Evolutionary conservation across 306 rosid genomes (phyloP), one percentile per base, ranked within the genome.

Genomic region (Senna siamea): DNA sequence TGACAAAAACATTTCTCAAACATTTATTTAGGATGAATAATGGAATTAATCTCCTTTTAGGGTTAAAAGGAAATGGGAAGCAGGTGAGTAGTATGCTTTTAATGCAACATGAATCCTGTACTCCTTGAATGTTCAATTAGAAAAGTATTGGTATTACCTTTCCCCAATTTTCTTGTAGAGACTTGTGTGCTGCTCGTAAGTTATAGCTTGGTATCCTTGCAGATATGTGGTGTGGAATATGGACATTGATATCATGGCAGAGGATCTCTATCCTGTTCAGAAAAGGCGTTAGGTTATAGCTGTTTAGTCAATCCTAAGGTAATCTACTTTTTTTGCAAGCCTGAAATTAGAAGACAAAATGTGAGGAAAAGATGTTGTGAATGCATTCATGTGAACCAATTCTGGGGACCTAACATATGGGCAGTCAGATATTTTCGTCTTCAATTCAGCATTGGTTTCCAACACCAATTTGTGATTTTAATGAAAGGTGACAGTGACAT

Each of bases 141-240:
- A 70, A 57, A 65, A 47, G 47, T 41, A 38, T 18, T 11, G 75
- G 59, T 52, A 81, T 59, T 67, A 94, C 99, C 93, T 89, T 84
- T 87, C 97, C 99, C 99, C 97, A 92, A 37, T 85, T 88, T 83
- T 87, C 90, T 85, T 92, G 88, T 69, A 94, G 73, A 73, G 95
- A 84, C 72, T 88, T 83, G 61, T 94, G 92, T 56, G 97, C 93
- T 70, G 95, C 93, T 32, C 87, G 82, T 72, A 94, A 89, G 84
- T 89, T 94, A 78, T 94, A 89, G 83, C 92, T 92, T 9, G 99
- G 98, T 69, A 94, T 94, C 85, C 88, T 85, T 15, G 98, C 79
- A 73, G 97, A 94, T 78, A 94, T 74, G 80, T 94, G 97, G 85
- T 88, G 97, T 15, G 97, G 97, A 52, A 89, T 85, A 73, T 94